Evolutionary conservation across 106 monocot genomes (phyloP).

Genomic region (Apostasia shenzhenica): DNA sequence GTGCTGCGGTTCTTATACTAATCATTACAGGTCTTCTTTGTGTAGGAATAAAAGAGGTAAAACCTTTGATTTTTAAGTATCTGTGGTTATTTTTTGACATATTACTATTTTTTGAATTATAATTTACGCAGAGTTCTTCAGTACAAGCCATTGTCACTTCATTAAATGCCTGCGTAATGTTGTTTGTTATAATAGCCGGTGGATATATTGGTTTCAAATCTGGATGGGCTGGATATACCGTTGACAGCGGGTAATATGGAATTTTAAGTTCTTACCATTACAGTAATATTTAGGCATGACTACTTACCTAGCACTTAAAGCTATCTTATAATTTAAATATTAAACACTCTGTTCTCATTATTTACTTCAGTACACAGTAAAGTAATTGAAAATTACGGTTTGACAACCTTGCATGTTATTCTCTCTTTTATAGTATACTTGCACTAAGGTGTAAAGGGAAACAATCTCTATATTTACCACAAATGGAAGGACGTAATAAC

Average conservation of each 20-base stretch:
- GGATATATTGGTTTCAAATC: constrained; percentile 87
- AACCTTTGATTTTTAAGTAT: neutral
- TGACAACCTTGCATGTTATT: too few relatives aligned
- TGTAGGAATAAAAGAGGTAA: constrained; percentile 93
- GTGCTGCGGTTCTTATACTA: constrained; percentile 76
- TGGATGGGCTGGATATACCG: constrained; percentile 91
- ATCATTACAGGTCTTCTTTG: constrained; percentile 74
- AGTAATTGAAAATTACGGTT: too few relatives aligned
- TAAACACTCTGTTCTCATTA: too few relatives aligned
- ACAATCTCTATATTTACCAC: too few relatives aligned
- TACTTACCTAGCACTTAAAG: too few relatives aligned
- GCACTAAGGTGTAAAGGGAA: too few relatives aligned
- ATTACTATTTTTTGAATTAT: neutral
- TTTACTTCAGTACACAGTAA: too few relatives aligned
- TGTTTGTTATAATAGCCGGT: constrained; percentile 89
- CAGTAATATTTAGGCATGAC: too few relatives aligned
- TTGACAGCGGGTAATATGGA: constrained; percentile 53
- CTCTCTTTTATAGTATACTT: too few relatives aligned
- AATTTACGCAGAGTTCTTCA: constrained; percentile 55
- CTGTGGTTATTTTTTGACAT: neutral
- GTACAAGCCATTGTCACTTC: constrained; percentile 67
- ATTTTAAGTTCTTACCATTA: constrained; percentile 1
- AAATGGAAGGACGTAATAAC: too few relatives aligned
- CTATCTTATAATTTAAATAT: too few relatives aligned
- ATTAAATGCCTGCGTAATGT: constrained; percentile 81